Base-by-base conservation (phyloP, 2,329 filamentous ascomycete species). In the Fusarium nurragi region DNA sequence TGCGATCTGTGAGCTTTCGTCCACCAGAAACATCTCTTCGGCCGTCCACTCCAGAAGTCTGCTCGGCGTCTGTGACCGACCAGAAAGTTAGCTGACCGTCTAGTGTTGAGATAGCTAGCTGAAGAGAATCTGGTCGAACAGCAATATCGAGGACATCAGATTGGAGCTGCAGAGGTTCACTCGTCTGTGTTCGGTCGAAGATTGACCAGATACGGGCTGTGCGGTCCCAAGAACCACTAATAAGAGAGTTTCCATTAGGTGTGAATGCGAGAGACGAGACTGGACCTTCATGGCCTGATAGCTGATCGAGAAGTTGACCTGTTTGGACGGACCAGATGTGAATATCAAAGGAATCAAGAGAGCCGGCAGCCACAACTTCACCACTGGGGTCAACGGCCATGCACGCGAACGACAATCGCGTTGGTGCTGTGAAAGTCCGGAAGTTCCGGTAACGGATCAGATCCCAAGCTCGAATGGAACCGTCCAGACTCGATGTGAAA, bases 251-350 rank as follows among this genome's bases (percentile, higher is more conserved):
- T 28, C 94, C 94, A 72, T 97, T 93, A 1, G 94, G 92, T 2
- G 94, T 89, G 74, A 99, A 99, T 4, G 93, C 88, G 23, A 99
- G 81, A 3, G 92, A 89, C 6, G 93, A 95, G 2, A 99, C 90
- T 0, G 95, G 95, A 0, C 94, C 95, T 79, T 99, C 94, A 70
- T 99, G 95, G 2, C 95, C 96, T 8, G 94, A 86, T 22, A 99
- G 83, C 67, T 90, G 90, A 75, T 99, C 95, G 7, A 99, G 87
- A 18, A 99, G 83, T 76, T 99, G 95, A 4, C 95, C 95, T 1
- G 94, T 99, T 75, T 99, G 95, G 5, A 99, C 96, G 6, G 93
- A 97, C 95, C 95, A 99, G 63, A 99, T 91, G 78, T 99, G 94
- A 48, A 99, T 92, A 73, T 98, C 94, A 68, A 97, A 98, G 6